Evolutionary conservation across 2,329 filamentous ascomycete genomes (phyloP).

Genomic region (Exophiala sideris): DNA sequence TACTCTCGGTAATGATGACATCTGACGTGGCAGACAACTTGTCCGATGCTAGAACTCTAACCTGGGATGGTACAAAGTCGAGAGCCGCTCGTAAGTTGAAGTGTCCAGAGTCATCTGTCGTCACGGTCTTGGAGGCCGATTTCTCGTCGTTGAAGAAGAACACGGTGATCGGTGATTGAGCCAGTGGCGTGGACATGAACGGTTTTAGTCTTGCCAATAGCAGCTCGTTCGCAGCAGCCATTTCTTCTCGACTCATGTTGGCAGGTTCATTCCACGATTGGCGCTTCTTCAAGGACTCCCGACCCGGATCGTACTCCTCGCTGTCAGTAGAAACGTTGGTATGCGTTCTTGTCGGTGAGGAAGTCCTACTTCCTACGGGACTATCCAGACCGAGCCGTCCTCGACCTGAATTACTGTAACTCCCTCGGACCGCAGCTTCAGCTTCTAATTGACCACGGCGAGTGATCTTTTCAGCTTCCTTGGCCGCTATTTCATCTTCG

Average conservation of each 20-base stretch:
- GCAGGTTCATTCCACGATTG: slow-evolving; percentile 49
- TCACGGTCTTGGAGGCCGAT: slow-evolving; percentile 79
- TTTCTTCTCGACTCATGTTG: slow-evolving; percentile 71
- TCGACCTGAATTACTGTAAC: slow-evolving; percentile 49
- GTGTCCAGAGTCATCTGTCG: slow-evolving; percentile 85
- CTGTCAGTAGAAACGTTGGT: slow-evolving; percentile 7
- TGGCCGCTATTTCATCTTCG: slow-evolving; percentile 66
- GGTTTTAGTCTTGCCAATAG: slow-evolving; percentile 83
- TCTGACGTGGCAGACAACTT: slow-evolving; percentile 76
- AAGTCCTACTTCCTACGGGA: slow-evolving; percentile 24
- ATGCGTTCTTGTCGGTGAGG: slow-evolving; percentile 24
- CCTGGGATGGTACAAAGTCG: slow-evolving; percentile 85
- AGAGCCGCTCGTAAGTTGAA: slow-evolving; percentile 77
- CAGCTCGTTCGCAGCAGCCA: slow-evolving; percentile 76
- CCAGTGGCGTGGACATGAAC: slow-evolving; percentile 81
- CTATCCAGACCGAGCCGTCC: slow-evolving; percentile 41
- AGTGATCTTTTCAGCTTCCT: slow-evolving; percentile 74
- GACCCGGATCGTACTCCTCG: slow-evolving; percentile 32
- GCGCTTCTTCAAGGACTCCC: slow-evolving; percentile 44
- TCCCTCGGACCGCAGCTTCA: slow-evolving; percentile 65
- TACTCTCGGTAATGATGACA: slow-evolving; percentile 70
- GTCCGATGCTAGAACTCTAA: slow-evolving; percentile 82
- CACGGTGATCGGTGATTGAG: slow-evolving; percentile 74
- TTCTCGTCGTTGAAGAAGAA: slow-evolving; percentile 90
- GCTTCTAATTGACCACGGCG: slow-evolving; percentile 68